These are phyloP conservation scores for Gynostemma pentaphyllum DNA, from an alignment of 306 rosid species.

Conservation along the genomic window DNA sequence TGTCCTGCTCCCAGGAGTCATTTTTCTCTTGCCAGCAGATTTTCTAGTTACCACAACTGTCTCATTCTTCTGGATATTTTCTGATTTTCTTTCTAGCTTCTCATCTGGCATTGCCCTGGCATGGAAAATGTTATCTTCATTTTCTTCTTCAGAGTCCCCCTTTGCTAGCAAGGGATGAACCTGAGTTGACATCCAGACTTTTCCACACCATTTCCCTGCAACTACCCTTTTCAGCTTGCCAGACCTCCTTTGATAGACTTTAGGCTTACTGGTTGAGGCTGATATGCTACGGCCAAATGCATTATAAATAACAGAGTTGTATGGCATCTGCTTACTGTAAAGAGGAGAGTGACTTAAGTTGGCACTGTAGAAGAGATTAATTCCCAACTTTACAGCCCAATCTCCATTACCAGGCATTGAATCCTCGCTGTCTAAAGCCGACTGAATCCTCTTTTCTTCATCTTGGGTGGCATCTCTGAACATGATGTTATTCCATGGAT, in stretches of 20 bases:
- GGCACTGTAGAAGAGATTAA: slow-evolving; percentile 97
- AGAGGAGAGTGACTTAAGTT: slow-evolving; percentile 84
- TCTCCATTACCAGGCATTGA: slow-evolving; percentile 81
- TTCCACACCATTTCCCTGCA: slow-evolving; percentile 98
- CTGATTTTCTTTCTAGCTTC: slow-evolving; percentile 42
- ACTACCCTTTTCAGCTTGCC: slow-evolving; percentile 67
- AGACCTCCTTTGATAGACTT: slow-evolving; percentile 59
- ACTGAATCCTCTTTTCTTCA: slow-evolving; percentile 72
- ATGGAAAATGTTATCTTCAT: slow-evolving; percentile 27
- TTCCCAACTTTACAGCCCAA: slow-evolving; percentile 96
- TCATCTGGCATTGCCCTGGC: slow-evolving; percentile 38
- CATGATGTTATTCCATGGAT: slow-evolving; percentile 42
- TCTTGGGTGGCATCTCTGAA: slow-evolving; percentile 58
- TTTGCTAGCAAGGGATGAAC: slow-evolving; percentile 75
- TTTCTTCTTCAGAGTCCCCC: slow-evolving; percentile 48
- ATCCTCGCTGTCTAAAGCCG: slow-evolving; percentile 85
- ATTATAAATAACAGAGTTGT: slow-evolving; percentile 78
- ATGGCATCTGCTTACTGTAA: slow-evolving; percentile 97
- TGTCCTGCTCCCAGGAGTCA: slow-evolving; percentile 21
- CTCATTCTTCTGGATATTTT: slow-evolving; percentile 27
- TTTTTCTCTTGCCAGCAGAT: slow-evolving; percentile 66
- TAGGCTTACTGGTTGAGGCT: slow-evolving; percentile 39
- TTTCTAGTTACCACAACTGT: slow-evolving; percentile 25
- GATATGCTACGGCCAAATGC: slow-evolving; percentile 80
- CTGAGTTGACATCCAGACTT: slow-evolving; percentile 96